phyloP scores from a whole-genome alignment of 306 rosid genomes.

The Arachis stenosperma region DNA sequence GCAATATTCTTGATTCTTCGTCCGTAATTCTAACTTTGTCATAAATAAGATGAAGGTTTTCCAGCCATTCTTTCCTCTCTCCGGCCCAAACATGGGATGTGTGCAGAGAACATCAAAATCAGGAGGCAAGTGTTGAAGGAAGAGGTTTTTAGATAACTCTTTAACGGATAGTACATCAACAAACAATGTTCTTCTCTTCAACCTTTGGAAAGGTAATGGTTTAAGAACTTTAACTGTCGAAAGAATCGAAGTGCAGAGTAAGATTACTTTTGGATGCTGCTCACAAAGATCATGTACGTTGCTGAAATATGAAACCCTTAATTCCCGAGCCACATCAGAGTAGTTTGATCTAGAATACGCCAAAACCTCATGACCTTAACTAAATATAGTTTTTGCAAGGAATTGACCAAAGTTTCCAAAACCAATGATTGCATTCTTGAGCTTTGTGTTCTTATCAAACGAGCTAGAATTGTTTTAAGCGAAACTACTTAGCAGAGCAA shows the following conservation, averaged over 20 bases:
- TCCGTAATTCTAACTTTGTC: conserved; percentile 75
- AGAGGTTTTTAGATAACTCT: conserved; percentile 79
- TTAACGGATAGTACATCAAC: conserved; percentile 96
- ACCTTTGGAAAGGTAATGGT: conserved; percentile 75
- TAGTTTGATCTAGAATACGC: too few relatives aligned
- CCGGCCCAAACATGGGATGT: conserved; percentile 98
- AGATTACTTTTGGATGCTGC: conserved; percentile 89
- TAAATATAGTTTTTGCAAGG: conserved; percentile 65
- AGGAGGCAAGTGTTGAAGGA: conserved; percentile 67
- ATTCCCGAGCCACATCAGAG: background rate
- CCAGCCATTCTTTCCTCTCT: conserved; percentile 91
- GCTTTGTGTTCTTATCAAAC: conserved; percentile 52
- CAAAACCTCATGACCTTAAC: conserved; percentile 65
- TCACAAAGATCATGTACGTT: conserved; percentile 80
- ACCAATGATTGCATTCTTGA: conserved; percentile 76
- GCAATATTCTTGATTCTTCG: conserved; percentile 56
- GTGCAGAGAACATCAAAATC: conserved; percentile 82
- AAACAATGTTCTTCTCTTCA: conserved; percentile 82
- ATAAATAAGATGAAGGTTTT: conserved; percentile 68
- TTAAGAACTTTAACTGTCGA: conserved; percentile 76
- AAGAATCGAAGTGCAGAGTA: conserved; percentile 86
- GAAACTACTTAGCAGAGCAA: conserved; percentile 27
- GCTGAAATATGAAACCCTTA: conserved; percentile 66
- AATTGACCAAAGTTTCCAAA: conserved; percentile 96
- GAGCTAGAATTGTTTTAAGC: conserved; percentile 29